Conservation (phyloP, 169 alveolate species). For the Plasmodium gonderi region DNA sequence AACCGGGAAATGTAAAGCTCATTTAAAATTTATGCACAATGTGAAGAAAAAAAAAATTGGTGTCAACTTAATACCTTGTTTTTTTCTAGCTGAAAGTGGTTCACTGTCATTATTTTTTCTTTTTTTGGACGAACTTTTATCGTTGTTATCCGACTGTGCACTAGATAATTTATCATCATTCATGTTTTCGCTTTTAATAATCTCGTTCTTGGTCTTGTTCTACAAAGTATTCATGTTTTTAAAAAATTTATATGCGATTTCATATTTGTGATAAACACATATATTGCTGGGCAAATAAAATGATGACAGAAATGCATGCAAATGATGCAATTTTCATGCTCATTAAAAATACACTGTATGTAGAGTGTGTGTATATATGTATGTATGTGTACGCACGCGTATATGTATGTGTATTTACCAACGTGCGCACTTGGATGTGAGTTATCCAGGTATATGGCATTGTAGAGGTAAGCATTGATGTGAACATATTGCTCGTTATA, state of each 20-base stretch:
- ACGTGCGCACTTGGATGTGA: too few species aligned
- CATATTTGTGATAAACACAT: neutral
- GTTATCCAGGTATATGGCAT: too few species aligned
- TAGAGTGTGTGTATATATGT: neutral
- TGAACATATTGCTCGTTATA: too few species aligned
- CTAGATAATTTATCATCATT: slow-evolving; percentile 29
- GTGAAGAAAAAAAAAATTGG: neutral
- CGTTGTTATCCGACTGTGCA: slow-evolving; percentile 22
- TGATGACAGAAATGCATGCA: neutral
- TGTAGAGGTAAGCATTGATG: too few species aligned
- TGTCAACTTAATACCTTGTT: slow-evolving; percentile 43
- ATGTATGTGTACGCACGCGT: neutral
- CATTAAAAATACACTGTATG: neutral
- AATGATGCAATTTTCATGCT: slow-evolving; percentile 1
- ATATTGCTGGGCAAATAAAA: neutral
- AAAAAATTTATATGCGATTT: neutral
- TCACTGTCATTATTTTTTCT: slow-evolving; percentile 40
- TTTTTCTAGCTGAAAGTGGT: slow-evolving; percentile 39
- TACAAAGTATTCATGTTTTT: neutral
- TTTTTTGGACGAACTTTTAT: slow-evolving; percentile 58
- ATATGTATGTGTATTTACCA: neutral
- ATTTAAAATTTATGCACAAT: neutral
- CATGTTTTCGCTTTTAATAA: slow-evolving; percentile 25
- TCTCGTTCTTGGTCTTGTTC: neutral
- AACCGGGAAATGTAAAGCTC: neutral